phyloP scores from a whole-genome alignment of 257 asterid genomes.

The Eustoma russellianum region DNA sequence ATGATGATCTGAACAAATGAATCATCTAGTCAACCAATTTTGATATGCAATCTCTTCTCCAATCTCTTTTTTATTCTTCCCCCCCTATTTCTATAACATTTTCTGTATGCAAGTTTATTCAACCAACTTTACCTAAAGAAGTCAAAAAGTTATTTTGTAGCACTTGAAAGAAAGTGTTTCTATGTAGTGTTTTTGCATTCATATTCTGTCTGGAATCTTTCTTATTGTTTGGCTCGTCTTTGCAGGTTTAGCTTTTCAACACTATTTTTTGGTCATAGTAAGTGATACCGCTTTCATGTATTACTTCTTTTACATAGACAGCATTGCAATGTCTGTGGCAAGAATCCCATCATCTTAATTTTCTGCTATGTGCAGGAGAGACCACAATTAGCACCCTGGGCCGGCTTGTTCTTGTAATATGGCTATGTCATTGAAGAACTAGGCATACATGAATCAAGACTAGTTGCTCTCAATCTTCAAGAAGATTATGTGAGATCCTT shows the following conservation, averaged over 20 bases:
- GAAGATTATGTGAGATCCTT: constrained; percentile 51
- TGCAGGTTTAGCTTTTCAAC: constrained; percentile 38
- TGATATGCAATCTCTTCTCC: too few relatives aligned
- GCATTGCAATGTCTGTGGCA: neutral
- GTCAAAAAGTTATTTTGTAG: too few relatives aligned
- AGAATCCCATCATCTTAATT: neutral
- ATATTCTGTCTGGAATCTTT: neutral
- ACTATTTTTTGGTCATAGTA: constrained; percentile 27
- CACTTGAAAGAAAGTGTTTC: too few relatives aligned
- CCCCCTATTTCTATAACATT: neutral
- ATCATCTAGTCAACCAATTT: too few relatives aligned
- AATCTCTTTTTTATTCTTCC: too few relatives aligned
- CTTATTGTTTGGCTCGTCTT: constrained; percentile 4
- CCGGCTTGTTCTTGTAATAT: constrained; percentile 37
- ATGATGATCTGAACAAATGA: too few relatives aligned
- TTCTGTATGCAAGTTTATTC: neutral
- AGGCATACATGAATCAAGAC: constrained; percentile 42
- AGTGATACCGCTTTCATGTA: constrained; percentile 9
- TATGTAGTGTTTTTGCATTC: neutral
- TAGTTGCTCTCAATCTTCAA: constrained; percentile 39
- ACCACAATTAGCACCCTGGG: constrained; percentile 45
- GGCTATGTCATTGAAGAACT: constrained; percentile 46
- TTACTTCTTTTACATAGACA: neutral
- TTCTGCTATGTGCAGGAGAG: constrained; percentile 32
- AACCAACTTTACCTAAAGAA: too few relatives aligned